Evolutionary conservation across 2,329 filamentous ascomycete species (phyloP), one percentile per base, ranked within the genome.

Genomic region (Xylariaceae sp.): DNA sequence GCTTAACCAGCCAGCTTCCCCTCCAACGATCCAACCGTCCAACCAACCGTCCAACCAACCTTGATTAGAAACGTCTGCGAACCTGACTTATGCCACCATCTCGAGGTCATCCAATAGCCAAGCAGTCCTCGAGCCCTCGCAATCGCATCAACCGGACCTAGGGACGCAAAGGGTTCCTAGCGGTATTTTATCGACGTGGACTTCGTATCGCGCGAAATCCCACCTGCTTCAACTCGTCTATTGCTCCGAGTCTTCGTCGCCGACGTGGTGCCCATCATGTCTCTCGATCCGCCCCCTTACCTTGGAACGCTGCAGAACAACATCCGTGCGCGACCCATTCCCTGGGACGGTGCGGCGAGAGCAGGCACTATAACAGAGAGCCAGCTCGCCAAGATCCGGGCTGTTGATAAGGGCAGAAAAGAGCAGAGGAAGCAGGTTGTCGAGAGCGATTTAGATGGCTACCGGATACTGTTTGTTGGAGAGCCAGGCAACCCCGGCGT

Each of bases 291-390:
- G 68, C 92, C 92, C 61, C 89, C 90, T 61, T 97, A 97, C 76
- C 86, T 86, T 59, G 78, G 78, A 73, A 93, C 91, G 67, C 83
- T 97, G 68, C 92, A 96, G 80, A 95, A 90, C 84, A 97, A 97
- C 81, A 96, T 97, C 74, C 90, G 94, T 73, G 89, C 90, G 72
- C 86, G 94, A 67, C 92, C 92, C 66, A 96, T 99, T 77, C 92
- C 93, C 60, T 99, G 94, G 94, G 93, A 97, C 76, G 93, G 93
- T 70, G 92, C 93, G 70, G 91, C 96, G 67, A 86, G 94, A 75
- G 91, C 91, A 68, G 91, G 92, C 75, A 94, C 91, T 71, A 89
- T 99, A 76, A 96, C 90, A 60, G 93, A 97, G 68, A 88, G 89
- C 67, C 93, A 99, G 76, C 85, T 97, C 68, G 90, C 89, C 79